These are phyloP conservation scores for Fusarium austroafricanum DNA, from an alignment of 2,329 filamentous ascomycete species.

Conservation along the genomic window DNA sequence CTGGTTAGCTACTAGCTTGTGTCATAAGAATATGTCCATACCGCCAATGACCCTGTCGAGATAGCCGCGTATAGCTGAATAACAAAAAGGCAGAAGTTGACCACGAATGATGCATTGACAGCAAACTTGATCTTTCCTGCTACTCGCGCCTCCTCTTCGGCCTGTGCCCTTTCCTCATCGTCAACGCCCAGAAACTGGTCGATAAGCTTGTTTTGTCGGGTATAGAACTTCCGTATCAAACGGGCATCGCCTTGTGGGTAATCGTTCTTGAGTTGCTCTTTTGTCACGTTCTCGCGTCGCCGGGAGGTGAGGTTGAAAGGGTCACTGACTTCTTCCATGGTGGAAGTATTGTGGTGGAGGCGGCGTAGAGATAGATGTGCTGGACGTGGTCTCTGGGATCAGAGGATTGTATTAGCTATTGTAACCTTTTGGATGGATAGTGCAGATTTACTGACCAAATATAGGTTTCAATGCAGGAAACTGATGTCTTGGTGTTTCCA, in stretches of 20 bases:
- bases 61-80: neutral
- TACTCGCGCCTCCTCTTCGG: neutral
- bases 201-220: neutral
- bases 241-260: neutral
- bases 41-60: neutral
- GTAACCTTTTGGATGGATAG: neutral
- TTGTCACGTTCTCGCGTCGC: neutral
- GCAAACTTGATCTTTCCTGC: constrained; percentile 10
- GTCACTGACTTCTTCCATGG: neutral
- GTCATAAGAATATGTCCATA: neutral
- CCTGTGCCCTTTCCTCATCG: neutral
- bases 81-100: constrained; percentile 13
- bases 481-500: too few species aligned
- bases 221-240: neutral
- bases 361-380: neutral
- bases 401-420: neutral
- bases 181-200: neutral
- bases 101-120: constrained; percentile 3
- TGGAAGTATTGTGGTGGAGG: neutral
- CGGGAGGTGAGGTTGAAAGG: neutral
- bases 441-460: too few species aligned
- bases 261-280: constrained; percentile 1
- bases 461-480: too few species aligned
- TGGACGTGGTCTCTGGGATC: neutral
- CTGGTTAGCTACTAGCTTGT: accelerated